Conservation (phyloP, 1,139 yeast species). For the Geotrichum aggregatum region DNA sequence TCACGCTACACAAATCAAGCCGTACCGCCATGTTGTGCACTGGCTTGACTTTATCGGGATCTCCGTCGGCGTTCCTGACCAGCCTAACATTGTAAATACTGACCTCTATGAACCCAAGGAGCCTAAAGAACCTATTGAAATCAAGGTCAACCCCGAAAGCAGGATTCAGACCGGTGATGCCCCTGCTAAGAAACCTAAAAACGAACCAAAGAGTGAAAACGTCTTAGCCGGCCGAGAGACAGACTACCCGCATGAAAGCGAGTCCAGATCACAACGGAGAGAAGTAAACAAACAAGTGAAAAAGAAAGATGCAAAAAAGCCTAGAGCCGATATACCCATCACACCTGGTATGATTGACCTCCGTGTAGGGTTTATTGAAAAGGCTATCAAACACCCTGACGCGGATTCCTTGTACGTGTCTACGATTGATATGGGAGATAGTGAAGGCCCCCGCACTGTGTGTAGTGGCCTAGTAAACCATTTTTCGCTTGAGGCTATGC, state of each 20-base stretch:
- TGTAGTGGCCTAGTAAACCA: slow-evolving; percentile 91
- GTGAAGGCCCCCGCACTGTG: slow-evolving; percentile 94
- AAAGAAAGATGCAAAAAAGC: slow-evolving; percentile 48
- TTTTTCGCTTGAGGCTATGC: slow-evolving; percentile 75
- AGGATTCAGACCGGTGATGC: slow-evolving; percentile 27
- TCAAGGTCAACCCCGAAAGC: slow-evolving; percentile 55
- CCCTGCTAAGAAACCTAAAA: slow-evolving; percentile 30
- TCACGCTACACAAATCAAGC: slow-evolving; percentile 52
- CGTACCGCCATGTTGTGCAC: slow-evolving; percentile 75
- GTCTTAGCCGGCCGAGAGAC: slow-evolving; percentile 46
- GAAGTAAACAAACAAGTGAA: slow-evolving; percentile 64
- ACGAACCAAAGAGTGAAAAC: slow-evolving; percentile 36
- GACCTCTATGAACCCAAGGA: too few relatives aligned
- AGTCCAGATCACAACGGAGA: slow-evolving; percentile 32
- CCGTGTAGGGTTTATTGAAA: slow-evolving; percentile 93
- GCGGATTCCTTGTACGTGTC: slow-evolving; percentile 95
- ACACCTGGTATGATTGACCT: slow-evolving; percentile 82
- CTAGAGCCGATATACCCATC: slow-evolving; percentile 52
- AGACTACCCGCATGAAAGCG: slow-evolving; percentile 15
- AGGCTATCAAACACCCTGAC: slow-evolving; percentile 94
- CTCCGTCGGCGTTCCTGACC: slow-evolving; percentile 51
- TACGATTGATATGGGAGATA: slow-evolving; percentile 94
- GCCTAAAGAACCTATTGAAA: slow-evolving; percentile 64
- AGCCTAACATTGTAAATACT: too few relatives aligned
- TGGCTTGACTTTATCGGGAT: slow-evolving; percentile 87